Base-by-base conservation (phyloP, 140 eudicot genomes). In the Ambrosia hybrid region DNA sequence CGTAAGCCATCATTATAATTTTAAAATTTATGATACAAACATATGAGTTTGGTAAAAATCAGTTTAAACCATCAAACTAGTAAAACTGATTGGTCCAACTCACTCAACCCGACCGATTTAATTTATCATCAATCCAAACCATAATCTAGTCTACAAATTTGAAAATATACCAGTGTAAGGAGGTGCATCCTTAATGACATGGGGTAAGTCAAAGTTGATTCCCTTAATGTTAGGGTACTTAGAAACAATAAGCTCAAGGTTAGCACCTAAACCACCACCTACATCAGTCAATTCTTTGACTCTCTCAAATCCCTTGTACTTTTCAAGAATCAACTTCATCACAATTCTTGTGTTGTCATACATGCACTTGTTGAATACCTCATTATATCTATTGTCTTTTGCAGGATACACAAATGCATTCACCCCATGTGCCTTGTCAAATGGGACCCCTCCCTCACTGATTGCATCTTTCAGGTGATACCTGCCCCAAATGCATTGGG, bases 131-230 rank as follows among this genome's bases (percentile, higher is more conserved):
- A 7, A 11, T 48, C n/a, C 3, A 48, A 48, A 48, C 53, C 53
- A 1, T 48, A 9, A 48, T 48, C 9, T 1, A 13, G 1, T 41
- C 46, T 3, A 41, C 26, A 34, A 43, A 49, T 5, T 26, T 13
- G 0, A 57, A n/a, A 1, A 3, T 30, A 33, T 80, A 82, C 89
- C 87, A 55, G 33, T 38, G 13, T 17, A 39, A 34, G 78, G 13
- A 46, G 85, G 82, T 46, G 94, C 90, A 68, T 67, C 46, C 56
- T 85, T 36, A 13, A 87, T 57, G 21, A 80, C 95, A 72, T 79
- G 84, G 10, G 84, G 84, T 52, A 84, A 56, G 52, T 84, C 90
- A 74, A 76, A 87, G 68, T 84, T 79, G 16, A 77, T 72, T 10
- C 81, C 90, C 79, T 85, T 80, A 56, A 85, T 60, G 9, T 52